These are phyloP conservation scores for Sugiyamaella americana DNA, from an alignment of 805 yeast genomes.

Conservation along the genomic window DNA sequence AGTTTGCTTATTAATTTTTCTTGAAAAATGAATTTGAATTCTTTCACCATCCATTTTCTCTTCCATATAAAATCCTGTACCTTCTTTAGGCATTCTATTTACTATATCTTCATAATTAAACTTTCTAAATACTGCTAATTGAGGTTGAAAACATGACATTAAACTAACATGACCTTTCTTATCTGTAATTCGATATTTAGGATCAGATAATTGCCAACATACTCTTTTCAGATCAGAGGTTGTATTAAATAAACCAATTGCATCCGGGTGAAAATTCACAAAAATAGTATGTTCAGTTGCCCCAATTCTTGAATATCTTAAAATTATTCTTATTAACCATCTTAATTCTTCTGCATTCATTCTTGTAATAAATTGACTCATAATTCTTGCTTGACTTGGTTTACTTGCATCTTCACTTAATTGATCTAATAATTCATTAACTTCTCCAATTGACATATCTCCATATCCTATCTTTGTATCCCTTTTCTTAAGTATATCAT, in stretches of 20 bases:
- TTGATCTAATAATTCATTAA: slow-evolving; percentile 43
- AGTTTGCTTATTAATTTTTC: slow-evolving; percentile 33
- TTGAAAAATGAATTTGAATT: slow-evolving; percentile 62
- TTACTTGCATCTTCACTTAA: slow-evolving; percentile 32
- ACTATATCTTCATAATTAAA: slow-evolving; percentile 47
- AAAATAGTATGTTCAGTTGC: slow-evolving; percentile 56
- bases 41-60: slow-evolving; percentile 95
- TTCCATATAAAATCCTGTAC: slow-evolving; percentile 59
- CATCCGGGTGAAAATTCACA: slow-evolving; percentile 72
- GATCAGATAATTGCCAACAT: slow-evolving; percentile 52
- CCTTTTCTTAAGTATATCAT: slow-evolving; percentile 45
- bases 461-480: slow-evolving; percentile 37
- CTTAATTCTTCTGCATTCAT: slow-evolving; percentile 59
- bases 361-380: slow-evolving; percentile 45
- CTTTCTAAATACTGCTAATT: slow-evolving; percentile 55
- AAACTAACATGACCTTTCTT: slow-evolving; percentile 40
- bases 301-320: slow-evolving; percentile 45
- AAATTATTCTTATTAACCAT: slow-evolving; percentile 61
- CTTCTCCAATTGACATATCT: slow-evolving; percentile 41
- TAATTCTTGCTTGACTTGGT: slow-evolving; percentile 38
- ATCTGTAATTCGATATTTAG: slow-evolving; percentile 38
- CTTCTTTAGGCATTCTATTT: slow-evolving; percentile 37
- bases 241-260: slow-evolving; percentile 54
- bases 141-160: slow-evolving; percentile 65
- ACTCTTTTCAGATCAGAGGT: slow-evolving; percentile 59